Evolutionary conservation across 2,329 filamentous ascomycete species (phyloP).

Genomic region (Colletotrichum endophyticum): DNA sequence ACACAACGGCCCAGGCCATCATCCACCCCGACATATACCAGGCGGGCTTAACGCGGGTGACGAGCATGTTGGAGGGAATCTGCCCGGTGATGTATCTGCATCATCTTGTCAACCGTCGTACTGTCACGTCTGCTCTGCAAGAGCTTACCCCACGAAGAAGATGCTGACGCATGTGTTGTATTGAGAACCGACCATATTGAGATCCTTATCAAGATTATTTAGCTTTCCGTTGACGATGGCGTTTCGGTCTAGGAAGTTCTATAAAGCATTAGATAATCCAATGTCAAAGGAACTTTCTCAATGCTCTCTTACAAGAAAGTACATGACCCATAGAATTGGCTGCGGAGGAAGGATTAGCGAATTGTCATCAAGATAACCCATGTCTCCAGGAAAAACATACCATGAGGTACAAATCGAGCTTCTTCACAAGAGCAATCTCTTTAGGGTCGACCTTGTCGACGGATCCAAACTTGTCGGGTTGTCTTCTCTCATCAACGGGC

Average conservation of each 20-base stretch:
- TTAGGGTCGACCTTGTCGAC: conserved; percentile 42
- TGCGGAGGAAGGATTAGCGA: not conserved
- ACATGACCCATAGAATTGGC: conserved; percentile 24
- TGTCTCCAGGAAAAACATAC: not conserved
- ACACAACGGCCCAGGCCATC: conserved; percentile 14
- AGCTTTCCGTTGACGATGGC: conserved; percentile 32
- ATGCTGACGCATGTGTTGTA: conserved; percentile 29
- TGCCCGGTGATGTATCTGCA: conserved; percentile 11
- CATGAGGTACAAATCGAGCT: conserved; percentile 38
- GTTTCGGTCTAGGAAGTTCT: conserved; percentile 31
- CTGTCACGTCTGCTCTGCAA: conserved; percentile 23
- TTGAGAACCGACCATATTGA: conserved; percentile 29
- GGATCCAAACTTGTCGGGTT: conserved; percentile 40
- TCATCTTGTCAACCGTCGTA: not conserved
- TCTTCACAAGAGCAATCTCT: conserved; percentile 38
- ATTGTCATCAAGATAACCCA: conserved; percentile 18
- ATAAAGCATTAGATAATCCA: fast-evolving
- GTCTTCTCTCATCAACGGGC: not conserved
- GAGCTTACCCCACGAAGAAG: conserved; percentile 25
- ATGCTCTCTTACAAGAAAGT: not conserved
- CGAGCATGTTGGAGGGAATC: conserved; percentile 36
- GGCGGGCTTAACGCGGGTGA: conserved; percentile 28
- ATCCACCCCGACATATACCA: conserved; percentile 18
- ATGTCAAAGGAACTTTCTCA: fast-evolving
- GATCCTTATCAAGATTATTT: conserved; percentile 30